Evolutionary conservation across 2,329 filamentous ascomycete species (phyloP).

Genomic region (Myrmaecium sp.): DNA sequence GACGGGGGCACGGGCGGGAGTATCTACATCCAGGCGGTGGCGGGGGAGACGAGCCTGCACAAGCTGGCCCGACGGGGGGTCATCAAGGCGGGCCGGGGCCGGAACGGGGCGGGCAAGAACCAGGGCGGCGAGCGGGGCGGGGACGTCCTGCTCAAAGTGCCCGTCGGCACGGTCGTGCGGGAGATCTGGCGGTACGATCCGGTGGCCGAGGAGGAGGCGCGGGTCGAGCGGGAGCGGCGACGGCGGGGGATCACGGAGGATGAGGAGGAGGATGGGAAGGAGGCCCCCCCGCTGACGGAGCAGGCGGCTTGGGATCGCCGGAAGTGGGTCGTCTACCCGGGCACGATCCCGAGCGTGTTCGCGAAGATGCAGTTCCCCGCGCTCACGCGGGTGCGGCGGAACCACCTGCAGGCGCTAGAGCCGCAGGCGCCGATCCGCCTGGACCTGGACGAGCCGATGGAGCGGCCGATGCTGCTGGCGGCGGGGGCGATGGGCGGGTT

Average conservation of each 20-base stretch:
- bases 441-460: conserved; percentile 50
- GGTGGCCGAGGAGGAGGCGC: conserved; percentile 45
- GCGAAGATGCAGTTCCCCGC: conserved; percentile 40
- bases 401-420: conserved; percentile 46
- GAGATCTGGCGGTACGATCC: conserved; percentile 71
- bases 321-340: conserved; percentile 79
- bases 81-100: conserved; percentile 58
- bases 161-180: conserved; percentile 77
- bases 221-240: conserved; percentile 6
- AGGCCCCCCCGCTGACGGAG: conserved; percentile 10
- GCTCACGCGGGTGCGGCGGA: conserved; percentile 38
- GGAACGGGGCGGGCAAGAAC: conserved; percentile 58
- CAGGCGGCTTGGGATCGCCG: conserved; percentile 29
- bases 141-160: conserved; percentile 76
- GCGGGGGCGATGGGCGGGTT: conserved; percentile 78
- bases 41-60: conserved; percentile 81
- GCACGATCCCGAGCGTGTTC: conserved; percentile 55
- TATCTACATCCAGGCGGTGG: conserved; percentile 84
- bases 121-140: conserved; percentile 65
- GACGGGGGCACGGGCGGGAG: conserved; percentile 86
- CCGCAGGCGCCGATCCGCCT: conserved; percentile 51
- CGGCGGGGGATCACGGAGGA: conserved; percentile 18
- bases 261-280: conserved; percentile 23
- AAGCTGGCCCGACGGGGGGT: conserved; percentile 69
- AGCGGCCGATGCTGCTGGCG: conserved; percentile 68